A percentile compares a stretch with the other conserved stretches of the same genome.
Evolutionary conservation across 1,284 basidiomycete genomes (phyloP).

Genomic region (Cerrena zonata): DNA sequence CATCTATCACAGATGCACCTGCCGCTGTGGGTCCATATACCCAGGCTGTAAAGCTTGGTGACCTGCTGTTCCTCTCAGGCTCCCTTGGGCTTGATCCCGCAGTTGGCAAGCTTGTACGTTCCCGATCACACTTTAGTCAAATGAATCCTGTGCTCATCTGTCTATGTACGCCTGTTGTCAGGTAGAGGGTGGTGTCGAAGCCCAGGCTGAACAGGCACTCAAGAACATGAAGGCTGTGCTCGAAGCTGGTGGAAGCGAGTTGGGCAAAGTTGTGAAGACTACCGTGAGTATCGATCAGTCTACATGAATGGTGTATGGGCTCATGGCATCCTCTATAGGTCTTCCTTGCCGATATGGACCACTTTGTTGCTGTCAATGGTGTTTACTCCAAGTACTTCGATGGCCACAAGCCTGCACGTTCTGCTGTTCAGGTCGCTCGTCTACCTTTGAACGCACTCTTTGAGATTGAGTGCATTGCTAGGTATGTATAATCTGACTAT

Average conservation of each 20-base stretch:
- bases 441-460: conserved; percentile 78
- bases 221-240: conserved; percentile 83
- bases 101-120: conserved; percentile 63
- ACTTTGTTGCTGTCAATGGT: conserved; percentile 81
- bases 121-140: background rate
- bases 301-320: background rate
- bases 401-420: conserved; percentile 88
- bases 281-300: conserved; percentile 50
- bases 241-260: conserved; percentile 72
- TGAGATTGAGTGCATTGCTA: conserved; percentile 86
- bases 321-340: conserved; percentile 43
- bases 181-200: conserved; percentile 69
- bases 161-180: too few relatives aligned
- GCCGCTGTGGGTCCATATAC: conserved; percentile 87
- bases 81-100: conserved; percentile 82
- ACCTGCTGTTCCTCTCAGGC: conserved; percentile 85
- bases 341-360: conserved; percentile 89
- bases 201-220: conserved; percentile 80
- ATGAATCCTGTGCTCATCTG: background rate
- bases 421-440: conserved; percentile 78
- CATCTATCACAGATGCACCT: conserved; percentile 69
- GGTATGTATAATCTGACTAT: too few relatives aligned
- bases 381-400: conserved; percentile 79
- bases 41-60: conserved; percentile 82
- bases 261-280: conserved; percentile 79